Base-by-base conservation (phyloP, 1,284 basidiomycete genomes). In the Melampsora occidentalis region DNA sequence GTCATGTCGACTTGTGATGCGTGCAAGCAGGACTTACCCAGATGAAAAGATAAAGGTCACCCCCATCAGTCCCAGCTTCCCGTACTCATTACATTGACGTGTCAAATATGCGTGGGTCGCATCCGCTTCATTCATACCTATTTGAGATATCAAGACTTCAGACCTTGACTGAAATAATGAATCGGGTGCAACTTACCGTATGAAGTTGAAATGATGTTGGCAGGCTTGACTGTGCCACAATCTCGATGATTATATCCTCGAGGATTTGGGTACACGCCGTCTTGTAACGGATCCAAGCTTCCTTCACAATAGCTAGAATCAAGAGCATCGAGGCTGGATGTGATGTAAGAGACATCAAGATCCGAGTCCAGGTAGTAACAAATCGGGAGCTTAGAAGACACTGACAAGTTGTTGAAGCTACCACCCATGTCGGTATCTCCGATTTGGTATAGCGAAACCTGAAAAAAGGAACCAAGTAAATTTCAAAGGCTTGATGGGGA, bases 21-120 rank as follows among this genome's bases (percentile, higher is more conserved):
- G 76, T 28, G 61, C 73, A 62, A 78, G 77, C 12, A 67, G 18
- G 49, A 39, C 35, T 35, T 53, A 73, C 71, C 71, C 88, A 14
- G 86, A 86, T 59, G 85, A 85, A 78, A 84, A 88, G 46, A 89
- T 79, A 3, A 89, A 77, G 1, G 87, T 87, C 5, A 86, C 83
- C 4, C 86, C 86, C 83, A 85, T 84, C 22, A 86, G 76, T 6
- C 86, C 86, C 25, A 87, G 83, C 81, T 83, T 84, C 67, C 81
- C 88, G 79, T 89, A 89, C 79, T 89, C 88, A 20, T 80, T 80
- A 79, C 88, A 89, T 80, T 88, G 88, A 51, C 87, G 83, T 86
- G 84, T 77, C 84, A 85, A 57, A 83, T 83, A 79, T 22, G 81
- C 80, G 3, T 83, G 76, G 0, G 86, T 85, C n/a, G 86, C 82